A percentile compares a stretch with the other conserved stretches of the same genome.
Evolutionary conservation across 148 eudicot genomes (phyloP).

Genomic region (Dianthus caryophyllus): DNA sequence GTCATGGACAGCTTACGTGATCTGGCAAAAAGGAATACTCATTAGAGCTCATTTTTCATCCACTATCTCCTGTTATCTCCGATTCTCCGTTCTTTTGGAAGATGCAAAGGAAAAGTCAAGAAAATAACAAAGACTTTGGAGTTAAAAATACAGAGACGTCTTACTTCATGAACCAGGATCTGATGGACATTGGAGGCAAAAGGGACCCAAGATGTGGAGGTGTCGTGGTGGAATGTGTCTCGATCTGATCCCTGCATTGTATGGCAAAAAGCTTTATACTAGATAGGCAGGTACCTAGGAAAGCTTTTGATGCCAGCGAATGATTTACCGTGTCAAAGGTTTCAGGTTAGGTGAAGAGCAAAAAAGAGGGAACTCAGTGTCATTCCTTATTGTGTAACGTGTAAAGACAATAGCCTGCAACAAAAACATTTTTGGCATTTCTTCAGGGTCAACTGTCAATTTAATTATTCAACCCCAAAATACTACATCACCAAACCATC

Average conservation of each 20-base stretch:
- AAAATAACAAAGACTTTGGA: neutral
- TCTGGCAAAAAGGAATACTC: conserved; percentile 37
- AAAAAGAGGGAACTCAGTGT: conserved; percentile 48
- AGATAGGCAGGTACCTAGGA: conserved; percentile 4
- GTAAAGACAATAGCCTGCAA: conserved; percentile 80
- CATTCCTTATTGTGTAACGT: conserved; percentile 68
- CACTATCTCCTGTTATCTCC: neutral
- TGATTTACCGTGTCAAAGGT: conserved; percentile 54
- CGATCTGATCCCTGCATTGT: conserved; percentile 60
- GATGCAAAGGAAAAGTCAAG: neutral
- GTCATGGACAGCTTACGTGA: conserved; percentile 54
- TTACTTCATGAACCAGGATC: conserved; percentile 94
- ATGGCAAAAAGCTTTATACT: conserved; percentile 3
- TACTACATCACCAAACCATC: neutral
- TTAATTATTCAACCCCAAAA: neutral
- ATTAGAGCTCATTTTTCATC: neutral
- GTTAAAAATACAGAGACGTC: conserved; percentile 11
- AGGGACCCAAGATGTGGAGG: conserved; percentile 60
- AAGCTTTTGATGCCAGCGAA: neutral
- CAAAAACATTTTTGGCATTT: conserved; percentile 15
- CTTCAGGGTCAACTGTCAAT: neutral
- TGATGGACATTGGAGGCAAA: conserved; percentile 65
- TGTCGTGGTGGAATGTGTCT: conserved; percentile 33
- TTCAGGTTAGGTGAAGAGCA: conserved; percentile 60
- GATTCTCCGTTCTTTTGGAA: neutral